Evolutionary conservation across 1,284 basidiomycete species (phyloP).

Genomic region (Apiotrichum gamsii): DNA sequence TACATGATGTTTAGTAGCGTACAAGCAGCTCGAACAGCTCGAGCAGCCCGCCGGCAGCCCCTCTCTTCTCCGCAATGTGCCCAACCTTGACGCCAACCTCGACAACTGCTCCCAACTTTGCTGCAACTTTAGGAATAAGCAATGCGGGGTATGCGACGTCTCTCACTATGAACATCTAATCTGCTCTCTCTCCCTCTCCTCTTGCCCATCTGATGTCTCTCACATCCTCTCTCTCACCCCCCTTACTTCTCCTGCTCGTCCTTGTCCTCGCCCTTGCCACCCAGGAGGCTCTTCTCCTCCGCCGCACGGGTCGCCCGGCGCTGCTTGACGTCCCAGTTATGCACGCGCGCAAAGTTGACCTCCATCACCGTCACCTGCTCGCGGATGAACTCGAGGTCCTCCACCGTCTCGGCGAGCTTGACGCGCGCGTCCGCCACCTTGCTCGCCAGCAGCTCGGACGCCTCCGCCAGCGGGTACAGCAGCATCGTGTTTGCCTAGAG

Average conservation of each 20-base stretch:
- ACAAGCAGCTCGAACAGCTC: too few relatives aligned
- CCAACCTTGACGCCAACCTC: too few relatives aligned
- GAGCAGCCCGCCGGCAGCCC: too few relatives aligned
- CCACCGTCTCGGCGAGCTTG: conserved; percentile 63
- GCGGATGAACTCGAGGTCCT: conserved; percentile 87
- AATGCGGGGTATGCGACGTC: background rate
- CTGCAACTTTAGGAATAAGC: background rate
- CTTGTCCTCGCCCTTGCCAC: conserved; percentile 5
- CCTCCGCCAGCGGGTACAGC: conserved; percentile 80
- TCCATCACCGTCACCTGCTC: conserved; percentile 98
- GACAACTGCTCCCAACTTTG: too few relatives aligned
- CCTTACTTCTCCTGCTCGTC: background rate
- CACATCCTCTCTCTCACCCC: background rate
- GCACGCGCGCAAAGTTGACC: conserved; percentile 92
- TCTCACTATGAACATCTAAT: background rate
- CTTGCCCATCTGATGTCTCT: background rate
- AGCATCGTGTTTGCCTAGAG: conserved; percentile 93
- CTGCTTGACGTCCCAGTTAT: conserved; percentile 59
- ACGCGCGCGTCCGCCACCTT: conserved; percentile 74
- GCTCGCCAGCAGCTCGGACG: conserved; percentile 64
- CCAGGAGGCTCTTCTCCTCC: conserved; percentile 2
- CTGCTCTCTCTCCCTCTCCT: background rate
- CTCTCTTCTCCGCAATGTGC: too few relatives aligned
- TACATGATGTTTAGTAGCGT: too few relatives aligned
- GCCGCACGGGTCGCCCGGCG: conserved; percentile 15